Conservation (phyloP, 257 asterid genomes). For the Nemophila menziesii region DNA sequence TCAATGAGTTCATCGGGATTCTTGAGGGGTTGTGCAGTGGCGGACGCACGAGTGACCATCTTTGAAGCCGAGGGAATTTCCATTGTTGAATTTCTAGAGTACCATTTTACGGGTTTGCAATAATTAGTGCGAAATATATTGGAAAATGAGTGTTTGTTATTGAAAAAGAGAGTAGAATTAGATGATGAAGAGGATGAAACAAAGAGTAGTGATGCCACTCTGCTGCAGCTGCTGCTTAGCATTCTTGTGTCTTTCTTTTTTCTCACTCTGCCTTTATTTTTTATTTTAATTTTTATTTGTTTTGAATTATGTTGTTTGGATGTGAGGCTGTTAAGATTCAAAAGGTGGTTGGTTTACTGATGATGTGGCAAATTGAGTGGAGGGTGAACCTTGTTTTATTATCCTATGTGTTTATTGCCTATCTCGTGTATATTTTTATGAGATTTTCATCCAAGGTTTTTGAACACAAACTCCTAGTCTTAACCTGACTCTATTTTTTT, state of each 20-base stretch:
- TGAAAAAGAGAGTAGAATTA: slow-evolving; percentile 18
- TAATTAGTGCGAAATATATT: slow-evolving; percentile 36
- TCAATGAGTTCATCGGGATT: slow-evolving; percentile 77
- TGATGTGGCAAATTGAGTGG: slow-evolving; percentile 9
- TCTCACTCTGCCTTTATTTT: neutral
- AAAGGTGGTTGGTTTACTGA: neutral
- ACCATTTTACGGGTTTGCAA: slow-evolving; percentile 39
- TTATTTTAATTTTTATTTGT: no score
- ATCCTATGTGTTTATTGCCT: slow-evolving; percentile 3
- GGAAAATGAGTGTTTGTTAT: slow-evolving; percentile 18
- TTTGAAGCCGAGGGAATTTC: slow-evolving; percentile 30
- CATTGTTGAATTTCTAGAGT: slow-evolving; percentile 30
- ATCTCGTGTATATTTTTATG: no score
- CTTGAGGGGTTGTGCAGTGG: slow-evolving; percentile 67
- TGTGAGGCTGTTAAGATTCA: neutral
- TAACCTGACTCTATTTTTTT: no score
- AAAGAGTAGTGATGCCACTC: slow-evolving; percentile 24
- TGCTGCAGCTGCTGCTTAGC: slow-evolving; percentile 39
- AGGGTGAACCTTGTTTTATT: slow-evolving; percentile 8
- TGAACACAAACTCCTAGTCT: no score
- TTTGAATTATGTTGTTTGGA: neutral
- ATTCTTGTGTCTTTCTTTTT: neutral
- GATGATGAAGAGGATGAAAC: slow-evolving; percentile 10
- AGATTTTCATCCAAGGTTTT: no score
- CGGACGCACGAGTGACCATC: slow-evolving; percentile 27